Evolutionary conservation across 768 basidiomycete genomes (phyloP).

Genomic region (Collybia mongolica): DNA sequence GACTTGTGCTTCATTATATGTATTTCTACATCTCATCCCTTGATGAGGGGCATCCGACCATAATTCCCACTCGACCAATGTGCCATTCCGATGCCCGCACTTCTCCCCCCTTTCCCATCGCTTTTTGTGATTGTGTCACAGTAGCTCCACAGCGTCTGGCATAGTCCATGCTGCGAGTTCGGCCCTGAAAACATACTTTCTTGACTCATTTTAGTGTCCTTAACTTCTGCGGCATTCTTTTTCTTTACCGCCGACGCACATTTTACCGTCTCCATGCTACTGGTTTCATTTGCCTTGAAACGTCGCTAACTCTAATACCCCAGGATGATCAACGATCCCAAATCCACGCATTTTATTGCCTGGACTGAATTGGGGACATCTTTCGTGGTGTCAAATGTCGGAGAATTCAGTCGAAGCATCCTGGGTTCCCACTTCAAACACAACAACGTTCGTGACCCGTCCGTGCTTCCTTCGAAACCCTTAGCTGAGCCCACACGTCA

Average conservation of each 20-base stretch:
- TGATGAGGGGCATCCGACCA: neutral
- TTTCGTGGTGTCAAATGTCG: slow-evolving; percentile 84
- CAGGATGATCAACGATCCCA: slow-evolving; percentile 86
- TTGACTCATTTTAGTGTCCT: neutral
- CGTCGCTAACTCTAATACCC: slow-evolving; percentile 1
- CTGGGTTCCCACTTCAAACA: slow-evolving; percentile 89
- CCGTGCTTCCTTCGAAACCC: neutral
- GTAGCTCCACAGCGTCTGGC: too few relatives aligned
- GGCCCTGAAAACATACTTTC: too few relatives aligned
- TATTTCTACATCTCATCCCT: slow-evolving; percentile 1
- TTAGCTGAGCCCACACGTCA: neutral
- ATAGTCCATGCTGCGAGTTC: too few relatives aligned
- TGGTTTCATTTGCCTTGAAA: too few relatives aligned
- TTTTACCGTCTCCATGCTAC: neutral
- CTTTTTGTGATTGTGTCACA: too few relatives aligned
- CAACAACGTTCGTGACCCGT: slow-evolving; percentile 59
- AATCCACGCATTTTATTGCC: slow-evolving; percentile 74
- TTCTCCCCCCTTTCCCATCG: too few relatives aligned
- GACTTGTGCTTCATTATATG: neutral
- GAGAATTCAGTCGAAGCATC: slow-evolving; percentile 83
- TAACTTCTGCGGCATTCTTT: neutral
- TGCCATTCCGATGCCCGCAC: too few relatives aligned
- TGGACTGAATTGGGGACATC: slow-evolving; percentile 85
- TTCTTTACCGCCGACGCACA: neutral
- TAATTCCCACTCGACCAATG: too few relatives aligned